Evolutionary conservation across 1,139 yeast genomes (phyloP).

Genomic region (Pichia sp.): DNA sequence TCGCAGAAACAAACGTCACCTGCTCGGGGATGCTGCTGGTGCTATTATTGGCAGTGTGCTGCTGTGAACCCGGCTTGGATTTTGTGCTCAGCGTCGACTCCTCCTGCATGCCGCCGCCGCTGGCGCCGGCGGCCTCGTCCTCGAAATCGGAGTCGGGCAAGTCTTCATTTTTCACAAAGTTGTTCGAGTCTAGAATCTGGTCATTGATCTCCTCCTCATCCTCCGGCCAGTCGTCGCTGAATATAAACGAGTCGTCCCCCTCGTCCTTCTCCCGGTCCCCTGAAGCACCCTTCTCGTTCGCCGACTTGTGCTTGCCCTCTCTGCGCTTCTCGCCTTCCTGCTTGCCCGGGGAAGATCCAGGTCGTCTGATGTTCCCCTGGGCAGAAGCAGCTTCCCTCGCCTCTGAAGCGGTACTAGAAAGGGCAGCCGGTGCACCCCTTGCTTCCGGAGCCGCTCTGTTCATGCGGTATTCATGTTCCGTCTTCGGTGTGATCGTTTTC

Average conservation of each 20-base stretch:
- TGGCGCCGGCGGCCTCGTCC: constrained; percentile 12
- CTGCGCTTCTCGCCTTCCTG: constrained; percentile 10
- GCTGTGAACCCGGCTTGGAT: not conserved
- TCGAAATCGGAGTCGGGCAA: constrained; percentile 28
- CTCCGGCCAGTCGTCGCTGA: constrained; percentile 57
- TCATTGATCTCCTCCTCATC: constrained; percentile 27
- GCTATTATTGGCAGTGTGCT: not conserved
- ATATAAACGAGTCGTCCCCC: constrained; percentile 57
- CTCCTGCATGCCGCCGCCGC: too few relatives aligned
- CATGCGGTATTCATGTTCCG: not conserved
- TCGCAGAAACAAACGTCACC: constrained; percentile 55
- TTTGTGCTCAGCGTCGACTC: not conserved
- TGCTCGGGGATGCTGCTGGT: constrained; percentile 23
- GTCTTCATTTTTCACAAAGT: constrained; percentile 6
- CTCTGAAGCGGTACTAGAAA: too few relatives aligned
- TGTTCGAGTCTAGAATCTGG: constrained; percentile 3
- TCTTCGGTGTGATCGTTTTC: constrained; percentile 27
- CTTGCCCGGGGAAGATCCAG: not conserved
- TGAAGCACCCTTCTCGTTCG: not conserved
- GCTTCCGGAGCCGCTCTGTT: not conserved
- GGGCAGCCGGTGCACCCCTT: too few relatives aligned
- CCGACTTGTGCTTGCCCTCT: constrained; percentile 19
- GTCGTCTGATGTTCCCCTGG: not conserved
- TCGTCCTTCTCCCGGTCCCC: constrained; percentile 7
- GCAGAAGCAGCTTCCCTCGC: not conserved